A percentile compares a stretch with the other conserved stretches of the same genome.
Evolutionary conservation across 345 rosid genomes (phyloP).

Genomic region (Rhodomyrtus tomentosa): DNA sequence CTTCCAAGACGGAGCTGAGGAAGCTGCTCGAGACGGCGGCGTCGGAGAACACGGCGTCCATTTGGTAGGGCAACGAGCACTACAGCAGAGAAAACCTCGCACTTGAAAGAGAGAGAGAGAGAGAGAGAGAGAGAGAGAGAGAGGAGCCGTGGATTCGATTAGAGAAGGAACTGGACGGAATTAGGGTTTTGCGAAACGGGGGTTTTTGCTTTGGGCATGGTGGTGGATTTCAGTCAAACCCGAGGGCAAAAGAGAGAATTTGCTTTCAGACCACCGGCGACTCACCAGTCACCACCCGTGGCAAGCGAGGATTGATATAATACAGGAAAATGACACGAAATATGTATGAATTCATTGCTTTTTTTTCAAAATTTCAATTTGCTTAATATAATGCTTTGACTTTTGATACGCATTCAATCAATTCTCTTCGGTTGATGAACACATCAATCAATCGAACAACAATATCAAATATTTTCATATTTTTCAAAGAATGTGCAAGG

Average conservation of each 20-base stretch:
- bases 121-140: background rate
- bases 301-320: background rate
- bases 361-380: too few relatives aligned
- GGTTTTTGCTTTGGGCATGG: conserved; percentile 23
- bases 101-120: background rate
- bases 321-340: too few relatives aligned
- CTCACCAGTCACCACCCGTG: background rate
- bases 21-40: conserved; percentile 7
- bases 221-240: background rate
- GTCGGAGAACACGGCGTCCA: conserved; percentile 8
- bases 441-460: too few relatives aligned
- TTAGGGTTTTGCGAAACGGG: conserved; percentile 9
- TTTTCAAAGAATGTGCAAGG: too few relatives aligned
- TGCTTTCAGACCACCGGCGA: background rate
- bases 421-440: too few relatives aligned
- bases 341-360: too few relatives aligned
- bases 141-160: background rate
- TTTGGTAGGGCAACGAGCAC: background rate
- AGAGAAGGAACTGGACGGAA: background rate
- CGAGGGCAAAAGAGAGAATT: background rate
- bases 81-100: background rate
- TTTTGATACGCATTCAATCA: too few relatives aligned
- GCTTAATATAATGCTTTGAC: fast-evolving
- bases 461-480: too few relatives aligned
- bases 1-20: conserved; percentile 15